Evolutionary conservation across 805 yeast genomes (phyloP), one percentile per base, ranked within the genome.

Genomic region (Candida tallmaniae): DNA sequence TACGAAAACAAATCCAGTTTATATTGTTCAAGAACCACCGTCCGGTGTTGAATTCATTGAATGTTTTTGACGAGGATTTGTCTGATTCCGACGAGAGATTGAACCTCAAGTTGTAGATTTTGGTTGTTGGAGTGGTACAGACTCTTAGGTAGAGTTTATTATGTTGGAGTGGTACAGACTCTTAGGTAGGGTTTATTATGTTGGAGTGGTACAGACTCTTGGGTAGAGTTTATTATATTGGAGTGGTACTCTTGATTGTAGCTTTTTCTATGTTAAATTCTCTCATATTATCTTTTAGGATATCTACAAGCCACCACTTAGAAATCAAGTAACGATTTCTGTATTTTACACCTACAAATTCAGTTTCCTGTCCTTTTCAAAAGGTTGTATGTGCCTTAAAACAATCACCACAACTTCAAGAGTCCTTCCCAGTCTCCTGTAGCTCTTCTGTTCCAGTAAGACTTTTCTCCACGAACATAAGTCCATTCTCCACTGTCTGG

Each of bases 371-470:
- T 20, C 15, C 26, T 9, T 20, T 12, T 23, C 7, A 21, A 21
- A 8, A 21, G 10, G 23, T 16, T 26, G 27, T 31, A 5, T 10
- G 23, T 14, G n/a, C n/a, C n/a, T n/a, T 3, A 8, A n/a, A 6
- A 9, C 14, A 16, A 7, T 34, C 45, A 81, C 90, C 89, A 83
- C 26, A 83, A 55, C 19, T 70, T 59, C 4, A 65, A 45, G 10
- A 78, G 51, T 17, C 64, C 80, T 12, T 58, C 54, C 93, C 93
- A 83, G 45, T 81, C 75, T 4, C 65, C 64, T 6, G 58, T 60
- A 47, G 69, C 73, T 50, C 97, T 77, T 48, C 85, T 74, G 42
- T 74, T 76, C 97, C 97, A 88, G 54, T 88, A 88, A 48, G 80
- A 68, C 28, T 65, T 60, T 1, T 65, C 66, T 0, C 95, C 95